Conservation (phyloP, 306 rosid species). For the Glycine soja region DNA sequence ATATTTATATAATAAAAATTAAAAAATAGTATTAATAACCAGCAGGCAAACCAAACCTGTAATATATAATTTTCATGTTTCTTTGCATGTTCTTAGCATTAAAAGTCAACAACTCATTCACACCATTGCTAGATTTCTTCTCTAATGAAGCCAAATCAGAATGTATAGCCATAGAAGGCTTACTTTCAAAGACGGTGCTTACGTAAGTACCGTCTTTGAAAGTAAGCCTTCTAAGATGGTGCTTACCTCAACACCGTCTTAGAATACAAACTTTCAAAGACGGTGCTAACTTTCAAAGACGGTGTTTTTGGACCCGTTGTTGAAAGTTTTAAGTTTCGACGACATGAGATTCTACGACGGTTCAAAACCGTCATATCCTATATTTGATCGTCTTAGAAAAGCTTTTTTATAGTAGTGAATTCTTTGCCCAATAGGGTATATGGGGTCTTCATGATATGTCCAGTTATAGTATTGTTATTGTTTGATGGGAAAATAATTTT, state of each 20-base stretch:
- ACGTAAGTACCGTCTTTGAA: too few species aligned
- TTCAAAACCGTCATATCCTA: too few species aligned
- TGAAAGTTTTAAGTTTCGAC: too few species aligned
- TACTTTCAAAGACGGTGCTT: too few species aligned
- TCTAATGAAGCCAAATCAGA: slow-evolving; percentile 59
- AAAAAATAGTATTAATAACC: slow-evolving; percentile 20
- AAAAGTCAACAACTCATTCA: slow-evolving; percentile 67
- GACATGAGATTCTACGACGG: too few species aligned
- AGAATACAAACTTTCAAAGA: too few species aligned
- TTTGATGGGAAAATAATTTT: neutral
- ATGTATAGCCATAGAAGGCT: slow-evolving; percentile 78
- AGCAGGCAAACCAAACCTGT: slow-evolving; percentile 72
- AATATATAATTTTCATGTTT: slow-evolving; percentile 80
- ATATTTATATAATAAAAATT: neutral
- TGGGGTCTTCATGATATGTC: neutral
- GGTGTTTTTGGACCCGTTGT: too few species aligned
- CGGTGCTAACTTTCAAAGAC: too few species aligned
- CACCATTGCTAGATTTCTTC: slow-evolving; percentile 72
- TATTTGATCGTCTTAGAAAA: too few species aligned
- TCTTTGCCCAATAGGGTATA: neutral
- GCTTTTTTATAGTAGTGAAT: too few species aligned
- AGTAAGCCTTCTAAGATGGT: too few species aligned
- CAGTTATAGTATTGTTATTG: neutral
- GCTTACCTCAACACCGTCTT: too few species aligned
- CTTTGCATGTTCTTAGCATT: slow-evolving; percentile 91